A percentile compares a stretch with the other conserved stretches of the same genome.
phyloP scores from a whole-genome alignment of 2,329 filamentous ascomycete species.

The Ceratocystis colombiana region DNA sequence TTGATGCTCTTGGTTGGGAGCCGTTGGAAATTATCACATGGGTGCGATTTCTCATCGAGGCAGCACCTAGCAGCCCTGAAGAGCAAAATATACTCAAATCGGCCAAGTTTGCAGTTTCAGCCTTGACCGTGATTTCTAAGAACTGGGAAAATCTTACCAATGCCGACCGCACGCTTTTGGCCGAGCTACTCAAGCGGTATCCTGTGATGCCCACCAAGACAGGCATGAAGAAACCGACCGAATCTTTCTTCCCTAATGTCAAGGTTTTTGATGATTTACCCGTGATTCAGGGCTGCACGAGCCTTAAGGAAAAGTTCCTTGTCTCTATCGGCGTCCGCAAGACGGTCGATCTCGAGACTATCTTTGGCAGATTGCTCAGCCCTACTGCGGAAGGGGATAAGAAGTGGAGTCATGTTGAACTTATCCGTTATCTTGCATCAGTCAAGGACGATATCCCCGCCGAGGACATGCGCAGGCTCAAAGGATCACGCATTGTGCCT shows the following conservation, averaged over 20 bases:
- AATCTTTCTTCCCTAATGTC: constrained; percentile 89
- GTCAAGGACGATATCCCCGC: constrained; percentile 79
- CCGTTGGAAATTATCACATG: constrained; percentile 77
- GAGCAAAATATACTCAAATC: constrained; percentile 62
- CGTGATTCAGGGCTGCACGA: constrained; percentile 61
- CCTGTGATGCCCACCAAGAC: constrained; percentile 80
- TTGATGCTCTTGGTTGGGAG: constrained; percentile 77
- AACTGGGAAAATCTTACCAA: constrained; percentile 56
- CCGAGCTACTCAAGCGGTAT: constrained; percentile 49
- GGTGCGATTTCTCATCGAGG: constrained; percentile 70
- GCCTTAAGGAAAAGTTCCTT: constrained; percentile 85
- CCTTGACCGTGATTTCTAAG: constrained; percentile 74
- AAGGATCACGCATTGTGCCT: constrained; percentile 69
- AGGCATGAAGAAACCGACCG: constrained; percentile 74
- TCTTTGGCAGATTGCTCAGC: constrained; percentile 75
- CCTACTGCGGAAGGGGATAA: constrained; percentile 44
- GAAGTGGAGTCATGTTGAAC: constrained; percentile 84
- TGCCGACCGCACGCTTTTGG: constrained; percentile 20
- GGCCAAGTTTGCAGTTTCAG: constrained; percentile 62
- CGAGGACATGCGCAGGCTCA: constrained; percentile 69
- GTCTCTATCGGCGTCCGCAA: constrained; percentile 78
- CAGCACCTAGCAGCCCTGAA: constrained; percentile 47
- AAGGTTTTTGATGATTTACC: constrained; percentile 92
- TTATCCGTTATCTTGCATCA: constrained; percentile 88
- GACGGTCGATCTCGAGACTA: constrained; percentile 86